Base-by-base conservation (phyloP, 2,329 filamentous ascomycete species). In the Xylaria digitata region DNA sequence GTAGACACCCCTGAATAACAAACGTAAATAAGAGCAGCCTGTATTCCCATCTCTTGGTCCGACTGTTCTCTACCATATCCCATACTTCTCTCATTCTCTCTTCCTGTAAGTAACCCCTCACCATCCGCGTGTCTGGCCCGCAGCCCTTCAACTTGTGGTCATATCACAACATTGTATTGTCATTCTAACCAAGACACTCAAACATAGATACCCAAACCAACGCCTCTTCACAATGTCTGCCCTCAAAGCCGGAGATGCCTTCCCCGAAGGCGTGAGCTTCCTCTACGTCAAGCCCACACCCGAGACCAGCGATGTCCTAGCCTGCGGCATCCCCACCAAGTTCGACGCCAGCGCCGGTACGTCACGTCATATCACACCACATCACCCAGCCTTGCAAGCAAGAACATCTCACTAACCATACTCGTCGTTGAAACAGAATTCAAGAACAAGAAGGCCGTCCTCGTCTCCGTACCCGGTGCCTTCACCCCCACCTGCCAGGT, bases 401-500 rank as follows among this genome's bases (percentile, higher is more conserved):
- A 43, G 17, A 61, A 15, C 19, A 8, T 1, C 42, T 26, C 19
- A 7, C 53, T 45, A 30, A 53, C 6, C 13, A 19, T 7, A 17
- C 17, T 23, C 3, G 5, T n/a, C 26, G 3, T 8, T 0, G 56
- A 30, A 13, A 61, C 74, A 86, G 85, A 87, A 68, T 84, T 86
- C 81, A 81, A 83, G 77, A 77, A 81, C 77, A 87, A 87, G 77
- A 88, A 87, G 78, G 80, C 85, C 61, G 81, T 87, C 73, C 75
- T 88, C 70, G 83, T 88, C 74, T 81, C 86, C 68, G 84, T 88
- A 59, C 85, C 83, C 80, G 90, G 90, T 72, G 92, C 92, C 74
- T 96, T 96, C 86, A 96, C 93, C 48, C 93, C 93, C 32, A 92
- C 92, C 75, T 97, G 94, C 88, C 91, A 92, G 74, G 90, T 88